Evolutionary conservation across 768 basidiomycete genomes (phyloP), one percentile per base, ranked within the genome.

Genomic region (Kwoniella sp.): DNA sequence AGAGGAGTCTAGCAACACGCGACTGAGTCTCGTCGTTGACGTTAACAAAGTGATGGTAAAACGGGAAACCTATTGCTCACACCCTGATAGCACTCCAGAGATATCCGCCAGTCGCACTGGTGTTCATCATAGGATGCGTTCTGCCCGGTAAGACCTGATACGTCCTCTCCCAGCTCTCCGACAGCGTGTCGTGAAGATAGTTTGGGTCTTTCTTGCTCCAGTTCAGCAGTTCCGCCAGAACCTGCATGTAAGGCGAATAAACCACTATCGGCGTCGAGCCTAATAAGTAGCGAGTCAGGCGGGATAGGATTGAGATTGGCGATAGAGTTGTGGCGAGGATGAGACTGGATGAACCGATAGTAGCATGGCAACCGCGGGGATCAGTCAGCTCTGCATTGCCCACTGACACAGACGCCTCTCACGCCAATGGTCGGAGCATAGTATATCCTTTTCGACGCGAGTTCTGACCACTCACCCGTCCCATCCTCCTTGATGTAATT

Each of bases 71-170:
- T n/a, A n/a, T n/a, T n/a, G n/a, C 84, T 50, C 83, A 93, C 90
- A 97, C 87, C 86, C 91, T 92, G n/a, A 87, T 89, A 20, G 88
- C 86, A 15, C 55, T 52, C 63, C 63, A 84, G 50, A 98, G 81
- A 81, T 87, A 96, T 0, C 96, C 95, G 15, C 93, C 94, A 0
- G 89, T 88, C 12, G 91, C 92, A 23, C 91, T 89, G 64, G 88
- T 90, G 61, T 85, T 88, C 96, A 99, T 98, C 69, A 86, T 87
- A 2, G 96, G 96, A 82, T 99, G 96, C 45, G 92, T 95, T 37
- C 96, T 86, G 25, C 96, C 95, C 25, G 96, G 96, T n/a, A 99
- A 84, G 65, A 87, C 87, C 79, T 98, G 95, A 82, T 98, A 99
- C 68, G 87, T 86, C 29, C 95, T 87, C 47, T 92, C 80, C 89